Evolutionary conservation across 2,329 filamentous ascomycete genomes (phyloP).

Genomic region (Penicillium decumbens): DNA sequence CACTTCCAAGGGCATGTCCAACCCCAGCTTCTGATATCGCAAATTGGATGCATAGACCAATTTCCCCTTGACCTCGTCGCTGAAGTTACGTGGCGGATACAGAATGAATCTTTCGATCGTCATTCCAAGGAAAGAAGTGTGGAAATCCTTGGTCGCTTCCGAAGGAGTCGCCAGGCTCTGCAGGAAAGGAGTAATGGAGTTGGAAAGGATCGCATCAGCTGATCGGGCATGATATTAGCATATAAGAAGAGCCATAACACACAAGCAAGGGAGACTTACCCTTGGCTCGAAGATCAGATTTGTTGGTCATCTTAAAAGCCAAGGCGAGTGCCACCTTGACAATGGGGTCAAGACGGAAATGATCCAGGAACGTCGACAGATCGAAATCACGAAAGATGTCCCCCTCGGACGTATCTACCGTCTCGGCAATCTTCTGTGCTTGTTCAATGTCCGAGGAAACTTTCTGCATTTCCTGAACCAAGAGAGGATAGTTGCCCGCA

Average conservation of each 20-base stretch:
- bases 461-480: conserved; percentile 81
- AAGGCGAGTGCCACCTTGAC: conserved; percentile 83
- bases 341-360: conserved; percentile 87
- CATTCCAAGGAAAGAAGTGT: conserved; percentile 66
- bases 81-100: conserved; percentile 80
- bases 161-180: conserved; percentile 66
- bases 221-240: conserved; percentile 7
- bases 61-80: conserved; percentile 66
- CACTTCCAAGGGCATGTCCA: conserved; percentile 42
- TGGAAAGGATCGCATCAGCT: conserved; percentile 88
- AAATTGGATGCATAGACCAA: conserved; percentile 60
- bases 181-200: conserved; percentile 72
- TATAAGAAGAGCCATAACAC: neutral
- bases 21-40: conserved; percentile 60
- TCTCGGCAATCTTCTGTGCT: conserved; percentile 85
- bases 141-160: conserved; percentile 61
- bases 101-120: conserved; percentile 84
- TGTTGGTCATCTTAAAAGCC: conserved; percentile 78
- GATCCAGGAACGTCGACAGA: conserved; percentile 88
- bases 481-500: conserved; percentile 75
- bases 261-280: conserved; percentile 51
- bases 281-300: conserved; percentile 80
- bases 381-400: conserved; percentile 96
- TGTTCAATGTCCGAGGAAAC: conserved; percentile 75
- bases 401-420: conserved; percentile 82